Evolutionary conservation across 2,329 filamentous ascomycete species (phyloP), one percentile per base, ranked within the genome.

Genomic region (Alternaria alternata): DNA sequence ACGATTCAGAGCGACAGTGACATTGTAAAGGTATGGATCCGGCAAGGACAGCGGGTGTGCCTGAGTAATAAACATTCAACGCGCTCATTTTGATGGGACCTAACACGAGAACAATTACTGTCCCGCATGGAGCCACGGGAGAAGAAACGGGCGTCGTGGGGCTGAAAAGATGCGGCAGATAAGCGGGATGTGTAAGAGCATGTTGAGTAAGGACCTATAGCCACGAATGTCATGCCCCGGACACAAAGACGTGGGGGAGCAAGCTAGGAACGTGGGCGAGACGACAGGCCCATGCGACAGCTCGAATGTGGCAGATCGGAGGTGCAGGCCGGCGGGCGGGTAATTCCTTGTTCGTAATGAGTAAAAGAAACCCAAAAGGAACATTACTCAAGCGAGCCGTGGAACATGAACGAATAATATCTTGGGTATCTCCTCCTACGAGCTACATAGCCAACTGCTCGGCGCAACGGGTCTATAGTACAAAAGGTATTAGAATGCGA

Each of bases 351-450:
- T 53, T 51, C 24, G 39, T 49, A 32, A 57, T 57, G 30, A 56
- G 57, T 62, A 66, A 69, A 62, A 69, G 63, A 57, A 72, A 70
- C 55, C 42, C 59, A 49, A 41, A 59, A 56, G 34, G 52, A 51
- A 60, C 60, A 59, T 61, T 54, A 60, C 51, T 43, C 51, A 51
- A 49, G 46, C 42, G 43, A 54, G 47, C 46, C 34, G 28, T 39
- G 48, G 26, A 53, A 42, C 36, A 20, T 58, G 60, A 65, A 66
- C 42, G 56, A 66, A 63, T 58, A 67, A 60, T 57, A 54, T 71
- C 69, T 72, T 72, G 73, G 73, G 73, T 75, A 75, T 75, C 73
- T 73, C 70, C 68, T 71, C 68, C 71, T 65, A 69, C 74, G 71
- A 63, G 64, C 66, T 65, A 62, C 67, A 56, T 63, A 57, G 66